Conservation (phyloP, 2,329 filamentous ascomycete species). For the Hypoxylon rubiginosum region DNA sequence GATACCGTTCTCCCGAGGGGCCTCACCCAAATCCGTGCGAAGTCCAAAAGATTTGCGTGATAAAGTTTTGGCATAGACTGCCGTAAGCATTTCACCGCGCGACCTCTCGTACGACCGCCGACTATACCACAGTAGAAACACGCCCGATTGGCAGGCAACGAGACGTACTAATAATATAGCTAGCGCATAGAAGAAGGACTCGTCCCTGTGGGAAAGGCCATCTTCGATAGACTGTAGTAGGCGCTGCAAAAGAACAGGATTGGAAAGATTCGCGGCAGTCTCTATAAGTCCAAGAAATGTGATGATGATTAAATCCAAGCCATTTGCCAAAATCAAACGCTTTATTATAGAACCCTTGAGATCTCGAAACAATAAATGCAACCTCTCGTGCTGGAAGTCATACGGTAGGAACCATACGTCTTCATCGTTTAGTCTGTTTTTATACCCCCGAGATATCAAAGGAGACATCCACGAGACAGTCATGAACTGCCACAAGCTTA, state of each 20-base stretch:
- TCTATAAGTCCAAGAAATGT: slow-evolving; percentile 74
- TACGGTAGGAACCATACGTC: slow-evolving; percentile 86
- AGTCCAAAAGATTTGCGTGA: slow-evolving; percentile 70
- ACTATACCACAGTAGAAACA: slow-evolving; percentile 85
- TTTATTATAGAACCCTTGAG: slow-evolving; percentile 79
- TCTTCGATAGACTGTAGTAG: slow-evolving; percentile 76
- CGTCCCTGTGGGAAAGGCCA: slow-evolving; percentile 61
- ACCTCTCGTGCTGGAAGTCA: slow-evolving; percentile 82
- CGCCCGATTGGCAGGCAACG: slow-evolving; percentile 72
- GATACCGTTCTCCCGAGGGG: slow-evolving; percentile 36
- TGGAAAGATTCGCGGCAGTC: slow-evolving; percentile 66
- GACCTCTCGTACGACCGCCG: slow-evolving; percentile 86
- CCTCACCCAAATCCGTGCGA: slow-evolving; percentile 50
- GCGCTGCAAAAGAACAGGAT: slow-evolving; percentile 78
- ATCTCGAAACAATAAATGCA: slow-evolving; percentile 81
- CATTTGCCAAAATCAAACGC: slow-evolving; percentile 81
- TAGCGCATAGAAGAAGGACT: slow-evolving; percentile 75
- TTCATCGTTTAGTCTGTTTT: slow-evolving; percentile 77
- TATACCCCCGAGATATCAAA: slow-evolving; percentile 74
- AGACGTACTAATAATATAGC: slow-evolving; percentile 73
- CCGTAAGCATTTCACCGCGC: slow-evolving; percentile 86
- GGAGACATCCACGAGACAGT: slow-evolving; percentile 86
- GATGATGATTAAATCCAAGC: slow-evolving; percentile 80
- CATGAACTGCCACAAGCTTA: slow-evolving; percentile 87
- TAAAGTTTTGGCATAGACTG: slow-evolving; percentile 84